These are phyloP conservation scores for Daedaleopsis sinensis DNA, from an alignment of 768 basidiomycete species.

Conservation along the genomic window DNA sequence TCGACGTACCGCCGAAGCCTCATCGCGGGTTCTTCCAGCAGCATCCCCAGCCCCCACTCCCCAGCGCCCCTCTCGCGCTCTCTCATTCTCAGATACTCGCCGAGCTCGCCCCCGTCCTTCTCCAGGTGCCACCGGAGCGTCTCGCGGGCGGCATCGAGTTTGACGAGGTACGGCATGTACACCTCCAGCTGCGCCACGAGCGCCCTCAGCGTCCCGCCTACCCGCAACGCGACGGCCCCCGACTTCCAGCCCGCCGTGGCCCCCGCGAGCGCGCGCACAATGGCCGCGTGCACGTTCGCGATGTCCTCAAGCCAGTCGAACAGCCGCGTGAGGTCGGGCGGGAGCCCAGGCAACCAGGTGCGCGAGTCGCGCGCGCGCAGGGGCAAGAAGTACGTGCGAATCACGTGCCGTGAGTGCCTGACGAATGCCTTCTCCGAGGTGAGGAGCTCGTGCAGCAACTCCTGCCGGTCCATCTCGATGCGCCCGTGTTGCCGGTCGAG, in stretches of 20 bases:
- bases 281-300: constrained; percentile 69
- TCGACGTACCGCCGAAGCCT: constrained; percentile 71
- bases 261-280: constrained; percentile 54
- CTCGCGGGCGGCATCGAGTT: constrained; percentile 66
- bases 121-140: constrained; percentile 44
- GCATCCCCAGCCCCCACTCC: constrained; percentile 65
- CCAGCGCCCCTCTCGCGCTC: constrained; percentile 55
- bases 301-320: constrained; percentile 93
- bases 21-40: constrained; percentile 77
- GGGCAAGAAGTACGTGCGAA: constrained; percentile 76
- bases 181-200: constrained; percentile 75
- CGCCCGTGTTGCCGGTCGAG: constrained; percentile 46
- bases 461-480: constrained; percentile 63
- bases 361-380: constrained; percentile 71
- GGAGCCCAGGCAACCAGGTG: constrained; percentile 82
- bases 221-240: constrained; percentile 42
- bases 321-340: constrained; percentile 64
- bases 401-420: constrained; percentile 61
- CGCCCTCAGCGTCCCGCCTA: constrained; percentile 60
- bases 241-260: constrained; percentile 19
- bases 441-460: constrained; percentile 67
- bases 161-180: constrained; percentile 85
- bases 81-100: constrained; percentile 80
- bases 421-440: constrained; percentile 74
- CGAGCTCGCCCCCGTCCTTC: constrained; percentile 60